A percentile compares a stretch with the other conserved stretches of the same genome.
phyloP scores from a whole-genome alignment of 2,329 filamentous ascomycete genomes.

The Lizonia empirigonia region DNA sequence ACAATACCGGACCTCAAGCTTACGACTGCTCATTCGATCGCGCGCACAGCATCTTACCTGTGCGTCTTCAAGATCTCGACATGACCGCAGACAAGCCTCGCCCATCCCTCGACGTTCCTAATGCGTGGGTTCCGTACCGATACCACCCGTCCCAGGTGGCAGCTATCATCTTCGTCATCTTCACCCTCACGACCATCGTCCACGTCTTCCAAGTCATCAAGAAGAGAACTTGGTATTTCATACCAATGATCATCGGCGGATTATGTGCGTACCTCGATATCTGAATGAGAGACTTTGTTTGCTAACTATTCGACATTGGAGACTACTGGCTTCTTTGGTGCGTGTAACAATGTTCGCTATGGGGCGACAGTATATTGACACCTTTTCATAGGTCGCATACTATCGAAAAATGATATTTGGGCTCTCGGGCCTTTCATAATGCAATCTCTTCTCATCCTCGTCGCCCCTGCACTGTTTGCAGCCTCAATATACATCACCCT shows the following conservation, averaged over 20 bases:
- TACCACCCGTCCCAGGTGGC: conserved; percentile 55
- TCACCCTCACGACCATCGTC: conserved; percentile 47
- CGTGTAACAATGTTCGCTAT: background rate
- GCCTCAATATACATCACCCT: conserved; percentile 58
- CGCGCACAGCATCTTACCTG: too few relatives aligned
- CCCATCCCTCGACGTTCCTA: conserved; percentile 24
- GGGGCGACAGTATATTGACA: background rate
- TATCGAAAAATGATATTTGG: conserved; percentile 11
- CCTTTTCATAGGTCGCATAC: background rate
- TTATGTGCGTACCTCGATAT: conserved; percentile 48
- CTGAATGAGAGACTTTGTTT: background rate
- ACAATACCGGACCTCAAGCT: too few relatives aligned
- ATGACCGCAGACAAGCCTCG: conserved; percentile 10
- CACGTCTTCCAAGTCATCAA: conserved; percentile 53
- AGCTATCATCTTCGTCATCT: conserved; percentile 57
- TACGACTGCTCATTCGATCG: too few relatives aligned
- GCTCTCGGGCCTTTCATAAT: conserved; percentile 13
- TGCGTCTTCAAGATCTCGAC: too few relatives aligned
- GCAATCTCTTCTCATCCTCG: conserved; percentile 46
- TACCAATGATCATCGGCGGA: conserved; percentile 59
- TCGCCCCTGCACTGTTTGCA: conserved; percentile 56
- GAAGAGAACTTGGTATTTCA: conserved; percentile 57
- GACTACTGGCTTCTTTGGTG: conserved; percentile 55
- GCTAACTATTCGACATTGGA: conserved; percentile 48
- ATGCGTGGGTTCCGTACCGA: conserved; percentile 25